Conservation (phyloP, 495 filamentous ascomycete species). For the Neurospora sp. region DNA sequence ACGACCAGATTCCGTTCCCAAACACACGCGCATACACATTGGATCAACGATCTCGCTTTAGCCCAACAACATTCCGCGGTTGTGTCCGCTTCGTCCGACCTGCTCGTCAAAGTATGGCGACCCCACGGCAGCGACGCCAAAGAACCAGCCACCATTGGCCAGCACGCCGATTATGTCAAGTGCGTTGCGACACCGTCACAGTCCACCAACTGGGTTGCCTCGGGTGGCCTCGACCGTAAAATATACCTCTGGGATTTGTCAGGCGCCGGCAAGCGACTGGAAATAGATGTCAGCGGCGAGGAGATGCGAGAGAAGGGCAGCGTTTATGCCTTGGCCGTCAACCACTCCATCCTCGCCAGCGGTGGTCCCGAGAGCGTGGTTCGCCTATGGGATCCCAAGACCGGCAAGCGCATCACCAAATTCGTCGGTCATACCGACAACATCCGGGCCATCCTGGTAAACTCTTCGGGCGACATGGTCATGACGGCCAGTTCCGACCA, state of each 20-base stretch:
- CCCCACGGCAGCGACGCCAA: conserved; percentile 62
- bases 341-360: conserved; percentile 67
- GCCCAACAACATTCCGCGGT: conserved; percentile 72
- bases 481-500: conserved; percentile 94
- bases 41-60: conserved; percentile 95
- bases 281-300: conserved; percentile 72
- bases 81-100: conserved; percentile 90
- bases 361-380: conserved; percentile 93
- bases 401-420: conserved; percentile 85
- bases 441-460: conserved; percentile 81
- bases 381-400: conserved; percentile 82
- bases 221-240: conserved; percentile 89
- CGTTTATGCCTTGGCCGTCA: conserved; percentile 78
- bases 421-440: conserved; percentile 98
- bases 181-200: conserved; percentile 67
- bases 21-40: conserved; percentile 96
- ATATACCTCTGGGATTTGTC: conserved; percentile 89
- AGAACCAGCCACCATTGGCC: conserved; percentile 71
- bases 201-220: conserved; percentile 80
- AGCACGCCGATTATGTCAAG: conserved; percentile 95
- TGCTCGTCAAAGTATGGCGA: conserved; percentile 90
- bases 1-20: conserved; percentile 72
- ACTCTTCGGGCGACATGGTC: conserved; percentile 76
- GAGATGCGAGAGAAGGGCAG: conserved; percentile 84
- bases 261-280: conserved; percentile 70